Evolutionary conservation across 441 rosid genomes (phyloP).

Genomic region (Bocquillonia castaneifolia): DNA sequence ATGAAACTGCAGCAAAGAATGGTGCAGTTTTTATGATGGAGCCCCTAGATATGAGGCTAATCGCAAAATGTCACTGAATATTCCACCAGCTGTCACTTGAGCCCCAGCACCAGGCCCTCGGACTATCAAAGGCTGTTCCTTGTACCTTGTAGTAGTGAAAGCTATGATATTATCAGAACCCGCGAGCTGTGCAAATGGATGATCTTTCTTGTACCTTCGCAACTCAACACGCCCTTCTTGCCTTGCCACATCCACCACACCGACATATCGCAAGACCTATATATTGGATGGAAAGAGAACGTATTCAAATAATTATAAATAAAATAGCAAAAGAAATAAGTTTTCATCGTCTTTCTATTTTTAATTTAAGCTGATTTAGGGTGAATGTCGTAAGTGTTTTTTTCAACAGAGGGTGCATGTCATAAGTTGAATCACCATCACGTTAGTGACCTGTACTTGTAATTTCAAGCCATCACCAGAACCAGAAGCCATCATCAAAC

Average conservation of each 20-base stretch:
- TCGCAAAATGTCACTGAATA: conserved; percentile 82
- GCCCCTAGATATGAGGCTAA: conserved; percentile 95
- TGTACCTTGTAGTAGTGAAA: conserved; percentile 87
- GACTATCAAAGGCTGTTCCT: conserved; percentile 80
- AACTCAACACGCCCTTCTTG: conserved; percentile 66
- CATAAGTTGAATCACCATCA: background rate
- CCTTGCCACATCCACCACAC: conserved; percentile 67
- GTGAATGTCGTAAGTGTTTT: no score
- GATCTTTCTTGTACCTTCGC: conserved; percentile 73
- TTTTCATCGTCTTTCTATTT: no score
- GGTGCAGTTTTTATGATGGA: conserved; percentile 48
- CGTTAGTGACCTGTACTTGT: background rate
- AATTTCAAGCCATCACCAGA: conserved; percentile 1
- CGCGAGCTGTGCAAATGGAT: conserved; percentile 87
- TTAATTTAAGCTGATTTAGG: no score
- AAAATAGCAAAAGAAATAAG: no score
- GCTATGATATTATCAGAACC: conserved; percentile 96
- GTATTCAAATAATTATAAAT: background rate
- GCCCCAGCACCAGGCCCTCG: conserved; percentile 99
- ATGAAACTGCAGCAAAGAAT: no score
- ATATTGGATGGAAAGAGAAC: background rate
- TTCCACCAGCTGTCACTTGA: conserved; percentile 95
- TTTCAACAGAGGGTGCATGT: no score
- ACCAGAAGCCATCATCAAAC: no score
- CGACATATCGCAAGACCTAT: conserved; percentile 86